Evolutionary conservation across 805 yeast species (phyloP).

Genomic region (Candida railenensis): DNA sequence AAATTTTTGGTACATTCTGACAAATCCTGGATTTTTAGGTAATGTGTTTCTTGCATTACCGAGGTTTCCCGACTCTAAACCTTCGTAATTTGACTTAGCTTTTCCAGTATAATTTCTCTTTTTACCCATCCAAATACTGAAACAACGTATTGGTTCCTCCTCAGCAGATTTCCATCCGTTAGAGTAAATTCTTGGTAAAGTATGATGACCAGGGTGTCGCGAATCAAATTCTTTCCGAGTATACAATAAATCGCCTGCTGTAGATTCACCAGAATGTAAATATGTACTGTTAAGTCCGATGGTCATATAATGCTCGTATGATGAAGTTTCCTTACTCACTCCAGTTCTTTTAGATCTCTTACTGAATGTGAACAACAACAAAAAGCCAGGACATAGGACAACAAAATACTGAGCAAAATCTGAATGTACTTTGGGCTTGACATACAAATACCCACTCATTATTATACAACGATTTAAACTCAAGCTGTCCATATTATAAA

Average conservation of each 20-base stretch:
- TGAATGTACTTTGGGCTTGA: conserved; percentile 68
- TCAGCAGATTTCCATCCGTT: conserved; percentile 89
- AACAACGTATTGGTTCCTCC: conserved; percentile 70
- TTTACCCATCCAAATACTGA: conserved; percentile 81
- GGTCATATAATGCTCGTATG: conserved; percentile 52
- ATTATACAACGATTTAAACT: conserved; percentile 61
- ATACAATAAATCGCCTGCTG: conserved; percentile 54
- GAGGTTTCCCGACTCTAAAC: conserved; percentile 7
- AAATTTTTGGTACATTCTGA: conserved; percentile 48
- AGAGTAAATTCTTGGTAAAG: conserved; percentile 68
- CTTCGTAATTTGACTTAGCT: conserved; percentile 11
- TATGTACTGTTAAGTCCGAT: conserved; percentile 69
- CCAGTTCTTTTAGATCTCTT: conserved; percentile 47
- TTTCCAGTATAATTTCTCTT: conserved; percentile 45
- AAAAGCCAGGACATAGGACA: conserved; percentile 66
- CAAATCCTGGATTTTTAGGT: conserved; percentile 41
- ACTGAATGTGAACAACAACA: conserved; percentile 56
- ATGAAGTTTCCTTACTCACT: conserved; percentile 44
- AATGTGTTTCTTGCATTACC: conserved; percentile 7
- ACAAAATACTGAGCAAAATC: conserved; percentile 62
- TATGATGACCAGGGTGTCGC: conserved; percentile 51
- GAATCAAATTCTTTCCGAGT: conserved; percentile 45
- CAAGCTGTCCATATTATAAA: conserved; percentile 56
- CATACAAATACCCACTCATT: conserved; percentile 65
- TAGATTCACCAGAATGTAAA: conserved; percentile 67